phyloP scores from a whole-genome alignment of 2,329 filamentous ascomycete species.

The Xenoacremonium recifei region DNA sequence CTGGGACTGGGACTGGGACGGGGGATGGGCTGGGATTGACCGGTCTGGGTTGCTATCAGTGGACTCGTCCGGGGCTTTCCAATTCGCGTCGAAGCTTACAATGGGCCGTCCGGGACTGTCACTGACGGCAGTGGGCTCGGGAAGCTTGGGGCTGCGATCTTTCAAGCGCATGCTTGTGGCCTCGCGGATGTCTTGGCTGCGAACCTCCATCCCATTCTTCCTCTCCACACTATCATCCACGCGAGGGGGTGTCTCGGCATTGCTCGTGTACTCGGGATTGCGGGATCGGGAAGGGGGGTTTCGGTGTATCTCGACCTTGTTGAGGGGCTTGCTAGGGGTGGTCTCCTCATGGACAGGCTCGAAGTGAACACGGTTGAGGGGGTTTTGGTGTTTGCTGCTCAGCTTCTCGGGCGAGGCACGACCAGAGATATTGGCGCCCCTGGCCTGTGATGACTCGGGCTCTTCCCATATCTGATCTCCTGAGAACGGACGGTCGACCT shows the following conservation, averaged over 20 bases:
- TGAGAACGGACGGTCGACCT: conserved; percentile 65
- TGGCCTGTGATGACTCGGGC: conserved; percentile 49
- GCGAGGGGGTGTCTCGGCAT: conserved; percentile 40
- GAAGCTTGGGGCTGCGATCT: conserved; percentile 83
- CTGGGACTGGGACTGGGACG: conserved; percentile 13
- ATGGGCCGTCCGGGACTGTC: conserved; percentile 88
- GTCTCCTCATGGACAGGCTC: conserved; percentile 40
- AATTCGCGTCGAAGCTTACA: conserved; percentile 91
- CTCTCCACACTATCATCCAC: conserved; percentile 49
- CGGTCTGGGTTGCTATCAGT: conserved; percentile 62
- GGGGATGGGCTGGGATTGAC: conserved; percentile 28
- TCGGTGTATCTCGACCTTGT: conserved; percentile 72
- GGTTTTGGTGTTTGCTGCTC: conserved; percentile 31
- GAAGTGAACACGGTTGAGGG: conserved; percentile 35
- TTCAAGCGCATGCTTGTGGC: conserved; percentile 87
- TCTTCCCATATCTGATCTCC: conserved; percentile 89
- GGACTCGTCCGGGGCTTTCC: conserved; percentile 69
- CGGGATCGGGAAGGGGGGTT: conserved; percentile 82
- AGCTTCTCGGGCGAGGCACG: conserved; percentile 33
- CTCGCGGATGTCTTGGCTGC: conserved; percentile 81
- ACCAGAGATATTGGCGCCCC: conserved; percentile 16
- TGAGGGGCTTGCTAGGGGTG: conserved; percentile 35
- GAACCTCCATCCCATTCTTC: conserved; percentile 79
- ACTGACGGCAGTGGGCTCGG: conserved; percentile 87
- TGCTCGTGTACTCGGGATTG: conserved; percentile 77